Percentiles rank a stretch among this genome's conserved stretches.
These are phyloP conservation scores for Raphanus sativus DNA, from an alignment of 345 rosid genomes.

Conservation along the genomic window DNA sequence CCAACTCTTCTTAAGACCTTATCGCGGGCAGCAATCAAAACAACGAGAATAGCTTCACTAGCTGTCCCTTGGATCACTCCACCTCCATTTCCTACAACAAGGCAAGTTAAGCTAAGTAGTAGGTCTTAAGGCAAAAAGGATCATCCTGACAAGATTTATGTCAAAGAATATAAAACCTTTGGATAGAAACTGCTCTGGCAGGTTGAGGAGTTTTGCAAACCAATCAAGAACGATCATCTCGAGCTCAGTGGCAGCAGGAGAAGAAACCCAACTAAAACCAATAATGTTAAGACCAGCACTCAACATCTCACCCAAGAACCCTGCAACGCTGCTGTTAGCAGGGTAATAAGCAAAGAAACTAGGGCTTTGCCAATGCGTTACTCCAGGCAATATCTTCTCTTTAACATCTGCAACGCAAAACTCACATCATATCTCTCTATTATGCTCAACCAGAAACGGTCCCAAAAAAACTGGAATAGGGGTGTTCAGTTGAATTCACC, in stretches of 20 bases:
- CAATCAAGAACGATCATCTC: neutral
- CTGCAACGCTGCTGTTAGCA: neutral
- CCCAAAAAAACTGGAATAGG: neutral
- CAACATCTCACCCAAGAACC: neutral
- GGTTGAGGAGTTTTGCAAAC: conserved; percentile 49
- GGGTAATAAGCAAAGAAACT: conserved; percentile 42
- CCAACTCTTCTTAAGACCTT: conserved; percentile 54
- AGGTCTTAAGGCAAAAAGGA: neutral
- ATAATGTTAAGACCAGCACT: neutral
- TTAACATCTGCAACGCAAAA: conserved; percentile 52
- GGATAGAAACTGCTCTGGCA: conserved; percentile 75
- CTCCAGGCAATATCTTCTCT: conserved; percentile 74
- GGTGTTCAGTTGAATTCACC: conserved; percentile 44
- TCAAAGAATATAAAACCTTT: conserved; percentile 39
- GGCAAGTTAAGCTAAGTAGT: neutral
- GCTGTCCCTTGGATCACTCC: conserved; percentile 94
- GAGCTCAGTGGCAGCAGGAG: neutral
- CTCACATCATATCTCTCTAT: neutral
- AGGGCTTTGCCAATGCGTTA: conserved; percentile 94
- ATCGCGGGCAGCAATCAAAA: conserved; percentile 76
- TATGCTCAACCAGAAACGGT: neutral
- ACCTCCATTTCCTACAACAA: conserved; percentile 73
- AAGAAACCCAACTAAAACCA: neutral
- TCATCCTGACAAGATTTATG: neutral
- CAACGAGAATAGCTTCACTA: conserved; percentile 87